A percentile compares a stretch with the other conserved stretches of the same genome.
These are phyloP conservation scores for Elongisporangium anandrum DNA, from an alignment of 352 stramenopile genomes.

Conservation along the genomic window DNA sequence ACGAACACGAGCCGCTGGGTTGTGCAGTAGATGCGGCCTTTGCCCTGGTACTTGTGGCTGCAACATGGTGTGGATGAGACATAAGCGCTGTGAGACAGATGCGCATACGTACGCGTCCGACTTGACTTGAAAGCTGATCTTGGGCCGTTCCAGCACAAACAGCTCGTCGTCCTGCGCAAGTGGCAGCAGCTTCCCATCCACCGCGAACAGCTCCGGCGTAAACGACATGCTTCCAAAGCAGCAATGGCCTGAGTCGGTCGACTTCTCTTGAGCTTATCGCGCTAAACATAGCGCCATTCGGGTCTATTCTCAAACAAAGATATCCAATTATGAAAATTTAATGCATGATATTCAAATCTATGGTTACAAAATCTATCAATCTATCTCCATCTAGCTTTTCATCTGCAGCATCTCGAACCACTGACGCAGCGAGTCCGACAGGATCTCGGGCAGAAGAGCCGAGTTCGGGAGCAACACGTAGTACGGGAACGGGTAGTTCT, in stretches of 20 bases:
- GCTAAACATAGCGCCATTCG: not conserved
- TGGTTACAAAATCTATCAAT: not conserved
- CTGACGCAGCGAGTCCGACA: conserved; percentile 98
- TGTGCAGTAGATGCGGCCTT: conserved; percentile 82
- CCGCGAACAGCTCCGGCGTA: conserved; percentile 60
- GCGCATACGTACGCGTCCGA: conserved; percentile 36
- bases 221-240: conserved; percentile 49
- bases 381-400: conserved; percentile 28
- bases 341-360: not conserved
- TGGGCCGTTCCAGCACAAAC: conserved; percentile 77
- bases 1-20: conserved; percentile 85
- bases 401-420: conserved; percentile 99
- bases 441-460: conserved; percentile 94
- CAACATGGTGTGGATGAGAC: not conserved
- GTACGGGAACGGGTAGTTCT: conserved; percentile 99
- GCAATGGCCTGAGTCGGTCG: not conserved
- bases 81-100: not conserved
- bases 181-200: conserved; percentile 71
- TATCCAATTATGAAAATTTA: not conserved
- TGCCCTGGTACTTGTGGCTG: conserved; percentile 64
- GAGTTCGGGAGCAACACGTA: conserved; percentile 98
- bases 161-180: conserved; percentile 76
- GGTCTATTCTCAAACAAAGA: too few species aligned
- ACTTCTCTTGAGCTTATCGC: not conserved
- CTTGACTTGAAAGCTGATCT: conserved; percentile 76